Base-by-base conservation (phyloP, 164 flowering plant species). In the Nymphaea thermarum region DNA sequence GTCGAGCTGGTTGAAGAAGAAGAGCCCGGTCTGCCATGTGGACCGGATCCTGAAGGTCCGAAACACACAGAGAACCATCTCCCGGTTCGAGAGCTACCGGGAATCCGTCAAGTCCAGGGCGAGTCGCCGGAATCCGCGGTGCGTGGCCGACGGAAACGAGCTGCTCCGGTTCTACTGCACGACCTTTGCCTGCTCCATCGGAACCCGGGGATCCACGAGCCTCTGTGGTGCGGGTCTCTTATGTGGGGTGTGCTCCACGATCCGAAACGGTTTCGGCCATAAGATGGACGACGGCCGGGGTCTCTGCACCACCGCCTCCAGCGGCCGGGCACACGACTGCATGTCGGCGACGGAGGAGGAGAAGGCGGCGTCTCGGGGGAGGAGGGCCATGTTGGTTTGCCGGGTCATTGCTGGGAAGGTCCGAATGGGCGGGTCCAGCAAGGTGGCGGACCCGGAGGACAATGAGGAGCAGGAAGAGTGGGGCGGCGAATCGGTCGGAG, bases 141-240 rank as follows among this genome's bases (percentile, higher is more conserved):
- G 99, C 78, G 94, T 91, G 2, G 98, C 99, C 12, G 99, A 95
- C 78, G 99, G 99, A 0, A 95, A 95, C 82, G 99, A 95, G 77
- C 83, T 95, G 3, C 84, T 95, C 17, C 77, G 99, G 3, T 95
- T 95, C 81, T 84, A 92, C 82, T 85, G 98, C 82, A 81, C 96
- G 12, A 82, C 85, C 6, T 68, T 92, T 44, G 64, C 84, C 15
- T 95, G 99, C 84, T 68, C 86, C 16, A 91, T 95, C 70, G 99
- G 99, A 64, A 72, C 90, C 3, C 80, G 85, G 36, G 91, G 92
- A 68, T 80, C 91, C 6, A 76, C 97, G 65, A 74, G 73, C 79
- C 78, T 93, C 16, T 93, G 98, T 75, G 79, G 79, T 65, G 44
- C 77, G 57, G 55, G 55, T 8, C 65, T 91, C 3, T 83, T 79